Evolutionary conservation across 2,329 filamentous ascomycete genomes (phyloP).

Genomic region (Nemania serpens): DNA sequence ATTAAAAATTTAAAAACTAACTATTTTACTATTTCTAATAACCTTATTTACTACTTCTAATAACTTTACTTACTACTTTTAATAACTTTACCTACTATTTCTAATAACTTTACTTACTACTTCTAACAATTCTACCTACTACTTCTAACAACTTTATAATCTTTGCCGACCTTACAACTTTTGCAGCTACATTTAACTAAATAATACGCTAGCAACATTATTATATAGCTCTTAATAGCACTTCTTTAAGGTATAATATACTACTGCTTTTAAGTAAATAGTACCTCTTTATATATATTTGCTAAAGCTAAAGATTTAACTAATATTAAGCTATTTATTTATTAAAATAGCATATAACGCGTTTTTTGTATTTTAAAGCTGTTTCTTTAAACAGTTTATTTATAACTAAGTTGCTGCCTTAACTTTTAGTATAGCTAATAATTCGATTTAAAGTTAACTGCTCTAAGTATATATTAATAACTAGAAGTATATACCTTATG

Average conservation of each 20-base stretch:
- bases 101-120: not conserved
- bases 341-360: too few relatives aligned
- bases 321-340: too few relatives aligned
- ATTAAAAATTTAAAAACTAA: not conserved
- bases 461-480: not conserved
- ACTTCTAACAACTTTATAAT: not conserved
- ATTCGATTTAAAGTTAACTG: not conserved
- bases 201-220: too few relatives aligned
- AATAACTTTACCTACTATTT: not conserved
- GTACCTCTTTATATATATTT: too few relatives aligned
- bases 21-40: too few relatives aligned
- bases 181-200: too few relatives aligned
- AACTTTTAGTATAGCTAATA: not conserved
- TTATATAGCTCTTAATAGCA: too few relatives aligned
- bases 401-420: not conserved
- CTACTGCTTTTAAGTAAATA: too few relatives aligned
- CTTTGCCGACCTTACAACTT: too few relatives aligned
- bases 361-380: too few relatives aligned
- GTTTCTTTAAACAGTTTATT: not conserved
- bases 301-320: not conserved
- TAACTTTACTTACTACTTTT: not conserved
- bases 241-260: too few relatives aligned
- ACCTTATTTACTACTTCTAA: not conserved
- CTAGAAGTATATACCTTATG: not conserved
- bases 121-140: not conserved